Evolutionary conservation across 345 rosid genomes (phyloP), one percentile per base, ranked within the genome.

Genomic region (Euclidium syriacum): DNA sequence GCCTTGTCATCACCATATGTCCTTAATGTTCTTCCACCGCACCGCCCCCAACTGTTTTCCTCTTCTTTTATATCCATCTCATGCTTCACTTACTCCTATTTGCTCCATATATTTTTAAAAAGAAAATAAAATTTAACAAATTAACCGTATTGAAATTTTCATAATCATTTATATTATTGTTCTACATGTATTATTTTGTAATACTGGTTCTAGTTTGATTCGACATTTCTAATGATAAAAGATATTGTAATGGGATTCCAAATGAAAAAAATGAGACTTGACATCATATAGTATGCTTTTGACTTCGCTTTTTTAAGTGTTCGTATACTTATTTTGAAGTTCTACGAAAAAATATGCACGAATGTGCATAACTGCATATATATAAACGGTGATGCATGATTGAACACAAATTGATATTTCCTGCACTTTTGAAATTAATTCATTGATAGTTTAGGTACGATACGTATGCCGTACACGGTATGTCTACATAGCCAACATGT

Each of bases 1-100:
- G 73, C 67, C 7, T 34, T 43, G 62, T 68, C 73, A 60, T 68
- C 73, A 33, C 67, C 25, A 24, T 9, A 1, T 59, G 54, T 60
- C 33, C 67, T 68, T 41, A 68, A 68, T 68, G 73, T 17, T 68
- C 24, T 59, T 60, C 66, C 60, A 59, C 73, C 66, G 15, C 66
- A 59, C 54, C 47, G 30, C 52, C 16, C 63, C 71, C 35, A 68
- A 68, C 73, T 59, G 67, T 68, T 60, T 68, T 52, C 39, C 39
- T 41, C 47, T 25, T 58, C 26, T 58, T 68, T 58, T 41, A 68
- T 51, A 12, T 58, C 30, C 52, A 41, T 68, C 72, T 68, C 72
- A 68, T 68, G 66, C 65, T 44, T 54, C 55, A 38, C 24, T 58
- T 44, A 58, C 65, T 50, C 58, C 6, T 23, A 40, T 58, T 68